Evolutionary conservation across 805 yeast species (phyloP).

Genomic region (Martiniozyma abietophila): DNA sequence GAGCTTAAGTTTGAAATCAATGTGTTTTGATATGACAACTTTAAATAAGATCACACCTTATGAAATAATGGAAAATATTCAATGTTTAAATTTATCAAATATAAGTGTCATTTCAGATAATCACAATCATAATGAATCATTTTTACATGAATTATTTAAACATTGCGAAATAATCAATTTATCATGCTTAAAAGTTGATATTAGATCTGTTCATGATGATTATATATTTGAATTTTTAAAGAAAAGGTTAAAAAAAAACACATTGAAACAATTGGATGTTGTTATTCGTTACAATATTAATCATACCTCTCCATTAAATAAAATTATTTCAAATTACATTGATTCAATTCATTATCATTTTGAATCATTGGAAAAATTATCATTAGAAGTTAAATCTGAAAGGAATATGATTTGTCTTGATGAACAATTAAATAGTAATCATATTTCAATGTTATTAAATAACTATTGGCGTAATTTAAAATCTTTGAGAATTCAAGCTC

Average conservation of each 20-base stretch:
- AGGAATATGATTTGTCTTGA: conserved; percentile 14
- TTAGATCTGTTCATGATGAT: conserved; percentile 18
- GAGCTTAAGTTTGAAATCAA: conserved; percentile 10
- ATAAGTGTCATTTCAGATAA: conserved; percentile 10
- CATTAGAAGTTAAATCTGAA: conserved; percentile 19
- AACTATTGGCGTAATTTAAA: conserved; percentile 17
- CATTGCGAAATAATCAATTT: conserved; percentile 4
- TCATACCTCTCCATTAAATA: conserved; percentile 12
- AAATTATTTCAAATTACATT: conserved; percentile 15
- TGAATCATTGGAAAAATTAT: conserved; percentile 15
- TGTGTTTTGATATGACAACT: conserved; percentile 6
- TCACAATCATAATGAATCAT: conserved; percentile 7
- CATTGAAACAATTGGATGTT: conserved; percentile 19
- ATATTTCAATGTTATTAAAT: conserved; percentile 12
- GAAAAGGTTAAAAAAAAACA: conserved; percentile 9
- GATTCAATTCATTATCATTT: conserved; percentile 9
- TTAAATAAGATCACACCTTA: conserved; percentile 12
- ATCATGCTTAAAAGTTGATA: conserved; percentile 13
- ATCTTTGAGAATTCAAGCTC: conserved; percentile 32
- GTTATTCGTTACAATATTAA: conserved; percentile 16
- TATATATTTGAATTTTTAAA: conserved; percentile 13
- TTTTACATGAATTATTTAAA: conserved; percentile 11
- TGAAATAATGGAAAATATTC: conserved; percentile 11
- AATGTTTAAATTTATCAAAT: not conserved
- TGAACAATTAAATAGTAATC: conserved; percentile 13